Base-by-base conservation (phyloP, 2,329 filamentous ascomycete genomes). In the Verticillium nonalfalfae region DNA sequence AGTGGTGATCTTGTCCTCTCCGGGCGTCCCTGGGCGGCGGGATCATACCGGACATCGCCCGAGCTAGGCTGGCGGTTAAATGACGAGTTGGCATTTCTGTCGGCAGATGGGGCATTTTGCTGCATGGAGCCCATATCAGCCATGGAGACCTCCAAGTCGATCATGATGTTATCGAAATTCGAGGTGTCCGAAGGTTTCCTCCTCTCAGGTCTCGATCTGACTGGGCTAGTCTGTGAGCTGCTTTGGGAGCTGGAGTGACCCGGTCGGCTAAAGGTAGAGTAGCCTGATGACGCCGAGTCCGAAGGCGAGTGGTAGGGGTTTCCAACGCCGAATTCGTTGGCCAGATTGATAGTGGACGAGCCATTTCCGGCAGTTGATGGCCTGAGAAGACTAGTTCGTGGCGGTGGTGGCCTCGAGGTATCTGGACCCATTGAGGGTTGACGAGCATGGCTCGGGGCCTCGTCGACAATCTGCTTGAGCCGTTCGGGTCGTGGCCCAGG, bases 301-400 rank as follows among this genome's bases (percentile, higher is more conserved):
- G 86, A 85, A 0, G 85, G 77, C 4, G 83, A 81, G 67, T 90
- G 87, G 67, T 89, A 88, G 0, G 85, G 83, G 66, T 89, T 89
- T 38, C 83, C 80, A 31, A 79, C 72, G 11, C 85, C 85, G 65
- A 88, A 88, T 62, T 87, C 85, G 36, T 78, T 80, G 1, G 81
- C 83, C 7, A 87, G 75, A 66, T 88, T 84, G 52, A 87, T 78
- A 2, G 79, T 76, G 2, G 80, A 77, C 7, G 68, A 73, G 56
- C 75, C 74, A 13, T 74, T 74, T 21, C 71, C 72, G n/a, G 72
- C 69, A 21, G 75, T 79, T 39, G 65, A 73, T 1, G 79, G 76
- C 2, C 75, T 77, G 34, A 83, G 70, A 9, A 81, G 67, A 60
- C 78, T 82, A 31, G 75, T 82, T 14, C 82, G 78, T 7, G 83